Conservation (phyloP, 2,329 filamentous ascomycete species). For the Cladosporium sp. region DNA sequence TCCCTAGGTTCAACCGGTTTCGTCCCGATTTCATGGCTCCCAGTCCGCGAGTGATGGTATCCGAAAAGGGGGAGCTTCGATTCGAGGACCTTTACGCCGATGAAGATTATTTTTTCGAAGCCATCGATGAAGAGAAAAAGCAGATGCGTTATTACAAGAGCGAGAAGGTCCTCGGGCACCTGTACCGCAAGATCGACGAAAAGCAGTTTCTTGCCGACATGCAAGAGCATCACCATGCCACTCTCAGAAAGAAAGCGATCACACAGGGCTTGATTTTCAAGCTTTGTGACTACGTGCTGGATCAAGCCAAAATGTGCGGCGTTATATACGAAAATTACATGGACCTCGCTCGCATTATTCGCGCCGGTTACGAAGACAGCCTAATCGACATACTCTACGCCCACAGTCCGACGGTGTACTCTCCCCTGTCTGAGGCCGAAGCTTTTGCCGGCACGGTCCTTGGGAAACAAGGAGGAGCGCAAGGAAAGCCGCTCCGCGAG, state of each 20-base stretch:
- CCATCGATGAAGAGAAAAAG: slow-evolving; percentile 21
- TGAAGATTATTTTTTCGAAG: slow-evolving; percentile 36
- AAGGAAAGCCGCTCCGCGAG: slow-evolving; percentile 29
- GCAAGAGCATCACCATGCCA: slow-evolving; percentile 17
- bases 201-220: slow-evolving; percentile 55
- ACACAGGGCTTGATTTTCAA: slow-evolving; percentile 20
- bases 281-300: slow-evolving; percentile 37
- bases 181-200: slow-evolving; percentile 71
- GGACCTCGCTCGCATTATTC: slow-evolving; percentile 35
- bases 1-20: slow-evolving; percentile 36
- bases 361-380: slow-evolving; percentile 49
- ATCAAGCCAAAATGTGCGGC: slow-evolving; percentile 20
- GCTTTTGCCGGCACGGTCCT: slow-evolving; percentile 55
- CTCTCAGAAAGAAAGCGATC: slow-evolving; percentile 12
- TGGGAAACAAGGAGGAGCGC: slow-evolving; percentile 37
- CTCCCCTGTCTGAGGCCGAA: slow-evolving; percentile 46
- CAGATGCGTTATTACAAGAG: slow-evolving; percentile 58
- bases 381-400: slow-evolving; percentile 44
- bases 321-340: slow-evolving; percentile 34
- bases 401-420: slow-evolving; percentile 36
- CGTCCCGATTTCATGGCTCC: slow-evolving; percentile 52
- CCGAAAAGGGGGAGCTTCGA: slow-evolving; percentile 43
- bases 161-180: slow-evolving; percentile 59
- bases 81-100: slow-evolving; percentile 40
- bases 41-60: slow-evolving; percentile 39